Base-by-base conservation (phyloP, 2,329 filamentous ascomycete genomes). In the Hymenoscyphus scutula region DNA sequence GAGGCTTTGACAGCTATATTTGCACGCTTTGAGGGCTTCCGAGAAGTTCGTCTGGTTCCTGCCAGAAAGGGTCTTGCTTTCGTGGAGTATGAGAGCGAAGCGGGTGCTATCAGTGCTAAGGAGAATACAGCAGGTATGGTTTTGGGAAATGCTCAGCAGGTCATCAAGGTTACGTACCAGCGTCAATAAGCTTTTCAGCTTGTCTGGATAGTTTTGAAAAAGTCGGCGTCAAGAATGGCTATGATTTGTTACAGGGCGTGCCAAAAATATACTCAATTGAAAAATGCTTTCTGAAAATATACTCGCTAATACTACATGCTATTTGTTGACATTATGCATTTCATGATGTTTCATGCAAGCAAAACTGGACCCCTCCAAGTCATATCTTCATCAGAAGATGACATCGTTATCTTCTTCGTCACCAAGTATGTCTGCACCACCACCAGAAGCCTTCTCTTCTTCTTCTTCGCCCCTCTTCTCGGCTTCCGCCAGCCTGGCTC, bases 141-240 rank as follows among this genome's bases (percentile, higher is more conserved):
- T 27, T 80, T 99, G 69, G 90, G 89, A 59, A 87, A 87, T 19
- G 86, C 87, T 54, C 84, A 84, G 68, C 91, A 92, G 78, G 81
- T 86, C 7, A 91, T 99, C 76, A 96, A 95, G 79, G 93, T 99
- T 67, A 97, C 95, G 15, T 99, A 96, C 82, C 95, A 98, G 80
- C 84, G 93, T 73, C 91, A 96, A 80, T 96, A 82, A 63, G 51
- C 37, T 15, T 48, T 54, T 1, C 13, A 17, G 34, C 27, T 29
- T 29, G 19, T 25, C 4, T 45, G 38, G 38, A 2, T n/a, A 41
- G n/a, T 15, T 15, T n/a, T 17, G 2, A 3, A 11, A 13, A 5
- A 13, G 13, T 51, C 7, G 19, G 45, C 8, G 45, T 51, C 19
- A 25, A 25, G 13, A 23, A 51, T 51, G 19, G 38, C 38, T 45